A percentile compares a stretch with the other conserved stretches of the same genome.
Evolutionary conservation across 768 basidiomycete genomes (phyloP).

Genomic region (Hypsizygus marmoreus): DNA sequence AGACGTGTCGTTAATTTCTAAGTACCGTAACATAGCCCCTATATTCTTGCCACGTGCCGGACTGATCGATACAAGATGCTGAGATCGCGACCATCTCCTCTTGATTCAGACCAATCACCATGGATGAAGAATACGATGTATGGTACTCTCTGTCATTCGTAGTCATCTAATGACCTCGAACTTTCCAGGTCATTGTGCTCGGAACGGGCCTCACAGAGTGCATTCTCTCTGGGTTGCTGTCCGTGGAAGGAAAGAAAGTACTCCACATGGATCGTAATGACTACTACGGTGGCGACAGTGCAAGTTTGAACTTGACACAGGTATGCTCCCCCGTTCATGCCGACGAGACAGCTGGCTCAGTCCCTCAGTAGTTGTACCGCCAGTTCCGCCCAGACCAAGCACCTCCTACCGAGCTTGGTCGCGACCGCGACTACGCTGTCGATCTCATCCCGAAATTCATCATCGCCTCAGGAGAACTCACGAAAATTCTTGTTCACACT

Average conservation of each 20-base stretch:
- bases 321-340: slow-evolving; percentile 42
- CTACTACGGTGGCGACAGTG: slow-evolving; percentile 98
- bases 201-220: slow-evolving; percentile 99
- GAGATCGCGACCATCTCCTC: slow-evolving; percentile 5
- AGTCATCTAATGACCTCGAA: slow-evolving; percentile 17
- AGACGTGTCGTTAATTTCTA: slow-evolving; percentile 1
- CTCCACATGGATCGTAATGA: slow-evolving; percentile 99
- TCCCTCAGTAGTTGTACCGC: slow-evolving; percentile 77
- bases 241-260: slow-evolving; percentile 99
- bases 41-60: slow-evolving; percentile 18
- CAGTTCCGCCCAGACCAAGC: slow-evolving; percentile 84
- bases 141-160: slow-evolving; percentile 14
- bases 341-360: neutral
- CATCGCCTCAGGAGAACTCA: slow-evolving; percentile 96
- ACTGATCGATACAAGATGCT: slow-evolving; percentile 20
- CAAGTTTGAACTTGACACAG: slow-evolving; percentile 96
- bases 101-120: slow-evolving; percentile 37
- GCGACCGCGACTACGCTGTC: slow-evolving; percentile 97
- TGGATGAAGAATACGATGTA: slow-evolving; percentile 99
- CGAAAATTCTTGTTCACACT: slow-evolving; percentile 97
- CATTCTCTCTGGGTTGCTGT: slow-evolving; percentile 95
- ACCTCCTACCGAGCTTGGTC: slow-evolving; percentile 83
- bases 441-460: slow-evolving; percentile 99
- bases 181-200: slow-evolving; percentile 76
- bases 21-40: slow-evolving; percentile 5